Evolutionary conservation across 345 rosid species (phyloP), one percentile per base, ranked within the genome.

Genomic region (Pugionium cornutum): DNA sequence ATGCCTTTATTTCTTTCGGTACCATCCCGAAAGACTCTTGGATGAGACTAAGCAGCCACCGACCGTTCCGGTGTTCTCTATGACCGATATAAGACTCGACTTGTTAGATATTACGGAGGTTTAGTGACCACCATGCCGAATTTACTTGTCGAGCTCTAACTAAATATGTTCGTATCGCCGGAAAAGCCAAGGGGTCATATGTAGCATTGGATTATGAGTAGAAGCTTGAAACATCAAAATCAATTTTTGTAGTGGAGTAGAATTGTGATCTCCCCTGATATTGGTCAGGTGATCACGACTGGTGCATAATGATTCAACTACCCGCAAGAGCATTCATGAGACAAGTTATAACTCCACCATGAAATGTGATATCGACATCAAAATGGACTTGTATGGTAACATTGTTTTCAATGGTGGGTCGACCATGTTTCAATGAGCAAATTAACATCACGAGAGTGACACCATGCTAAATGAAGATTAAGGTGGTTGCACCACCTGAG

Each of bases 391-490:
- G 66, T 89, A 89, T 4, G 86, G 92, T 36, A 89, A 89, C 77
- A 77, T 86, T 58, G 96, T 89, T 18, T 87, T 89, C 53, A 89
- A 89, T 46, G 91, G 95, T 80, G 97, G 95, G 4, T 71, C 95
- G 6, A 85, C 95, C 51, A 87, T 89, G 95, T 89, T 89, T 83
- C 75, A 66, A 87, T 89, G 91, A 84, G 83, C 83, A 87, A 85
- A 83, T 18, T 18, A 92, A 89, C 69, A 89, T 89, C 73, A 73
- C 95, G 0, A 87, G 87, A 0, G 67, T 89, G 34, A 89, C 95
- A 7, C 97, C 96, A 6, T 84, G 86, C 83, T 86, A 88, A 76
- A 88, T 84, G 96, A 88, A 88, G 80, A 86, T 86, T 70, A 89
- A 89, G 80, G 96, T 89, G 47, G 96, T 84, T 26, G 89, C 90